phyloP scores from a whole-genome alignment of 331 rosid genomes.

The Cydonia oblonga region DNA sequence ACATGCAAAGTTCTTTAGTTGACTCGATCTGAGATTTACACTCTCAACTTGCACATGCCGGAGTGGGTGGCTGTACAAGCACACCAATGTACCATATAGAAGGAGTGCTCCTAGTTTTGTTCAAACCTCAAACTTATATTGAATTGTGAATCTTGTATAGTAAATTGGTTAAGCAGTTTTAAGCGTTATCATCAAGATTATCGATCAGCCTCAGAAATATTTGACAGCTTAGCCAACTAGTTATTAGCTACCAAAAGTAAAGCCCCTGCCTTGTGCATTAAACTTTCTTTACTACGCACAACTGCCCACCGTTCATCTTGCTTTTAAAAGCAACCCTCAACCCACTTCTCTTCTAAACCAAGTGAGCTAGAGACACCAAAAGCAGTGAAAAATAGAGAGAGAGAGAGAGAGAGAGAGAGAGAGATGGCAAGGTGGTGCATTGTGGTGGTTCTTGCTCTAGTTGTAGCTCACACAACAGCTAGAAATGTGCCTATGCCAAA shows the following conservation, averaged over 20 bases:
- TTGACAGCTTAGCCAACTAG: background rate
- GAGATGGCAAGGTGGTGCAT: conserved; percentile 25
- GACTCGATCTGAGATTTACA: background rate
- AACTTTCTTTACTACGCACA: conserved; percentile 26
- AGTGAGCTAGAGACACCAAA: background rate
- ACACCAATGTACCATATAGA: too few species aligned
- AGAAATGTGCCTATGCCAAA: conserved; percentile 21
- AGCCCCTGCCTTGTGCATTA: conserved; percentile 10
- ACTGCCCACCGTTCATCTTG: conserved; percentile 10
- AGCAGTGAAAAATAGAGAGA: background rate
- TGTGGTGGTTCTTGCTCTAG: conserved; percentile 22
- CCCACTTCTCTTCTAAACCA: background rate
- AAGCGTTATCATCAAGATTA: background rate
- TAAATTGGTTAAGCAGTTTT: background rate
- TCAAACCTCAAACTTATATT: background rate
- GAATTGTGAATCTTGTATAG: background rate
- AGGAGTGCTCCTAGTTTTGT: background rate
- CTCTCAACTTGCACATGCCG: background rate
- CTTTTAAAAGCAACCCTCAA: conserved; percentile 10
- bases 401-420: background rate
- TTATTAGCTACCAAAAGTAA: background rate
- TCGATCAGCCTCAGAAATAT: background rate
- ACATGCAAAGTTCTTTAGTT: too few species aligned
- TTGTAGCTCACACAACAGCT: conserved; percentile 19
- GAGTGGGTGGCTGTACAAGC: too few species aligned